Conservation (phyloP, 805 yeast genomes). For the Candida railenensis region DNA sequence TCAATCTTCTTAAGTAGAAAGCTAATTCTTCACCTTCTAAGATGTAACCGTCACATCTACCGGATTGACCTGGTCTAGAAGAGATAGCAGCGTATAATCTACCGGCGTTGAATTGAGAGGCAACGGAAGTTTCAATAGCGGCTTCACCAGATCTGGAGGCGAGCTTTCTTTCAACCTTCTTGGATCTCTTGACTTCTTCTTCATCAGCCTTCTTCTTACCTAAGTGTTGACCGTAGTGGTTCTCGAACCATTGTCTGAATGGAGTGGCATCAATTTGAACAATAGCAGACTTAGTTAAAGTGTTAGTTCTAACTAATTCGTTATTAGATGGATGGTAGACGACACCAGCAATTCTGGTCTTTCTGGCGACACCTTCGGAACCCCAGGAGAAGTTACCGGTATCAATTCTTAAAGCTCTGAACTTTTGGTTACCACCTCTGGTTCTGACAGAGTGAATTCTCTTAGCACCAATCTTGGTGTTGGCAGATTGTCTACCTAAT, state of each 20-base stretch:
- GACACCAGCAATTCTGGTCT: constrained; percentile 98
- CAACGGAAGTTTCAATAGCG: constrained; percentile 86
- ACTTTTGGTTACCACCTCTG: constrained; percentile 99
- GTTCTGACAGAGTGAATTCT: constrained; percentile 99
- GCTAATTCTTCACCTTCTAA: constrained; percentile 99
- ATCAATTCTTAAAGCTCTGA: constrained; percentile 99
- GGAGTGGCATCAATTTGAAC: constrained; percentile 99
- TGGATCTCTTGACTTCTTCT: constrained; percentile 66
- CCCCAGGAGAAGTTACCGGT: constrained; percentile 99
- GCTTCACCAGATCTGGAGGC: constrained; percentile 88
- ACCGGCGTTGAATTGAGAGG: constrained; percentile 97
- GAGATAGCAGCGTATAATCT: constrained; percentile 98
- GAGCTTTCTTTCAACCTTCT: constrained; percentile 84
- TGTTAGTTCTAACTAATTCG: constrained; percentile 99
- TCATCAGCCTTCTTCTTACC: constrained; percentile 81
- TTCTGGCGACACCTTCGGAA: constrained; percentile 97
- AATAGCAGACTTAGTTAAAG: constrained; percentile 97
- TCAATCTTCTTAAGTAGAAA: constrained; percentile 99
- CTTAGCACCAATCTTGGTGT: constrained; percentile 98
- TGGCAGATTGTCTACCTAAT: constrained; percentile 99
- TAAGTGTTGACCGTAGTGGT: constrained; percentile 92
- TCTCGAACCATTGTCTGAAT: constrained; percentile 98
- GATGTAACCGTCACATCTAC: constrained; percentile 99
- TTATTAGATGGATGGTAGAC: constrained; percentile 99
- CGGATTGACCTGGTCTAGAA: constrained; percentile 99